Base-by-base conservation (phyloP, 2,329 filamentous ascomycete species). In the Fusarium torreyae region DNA sequence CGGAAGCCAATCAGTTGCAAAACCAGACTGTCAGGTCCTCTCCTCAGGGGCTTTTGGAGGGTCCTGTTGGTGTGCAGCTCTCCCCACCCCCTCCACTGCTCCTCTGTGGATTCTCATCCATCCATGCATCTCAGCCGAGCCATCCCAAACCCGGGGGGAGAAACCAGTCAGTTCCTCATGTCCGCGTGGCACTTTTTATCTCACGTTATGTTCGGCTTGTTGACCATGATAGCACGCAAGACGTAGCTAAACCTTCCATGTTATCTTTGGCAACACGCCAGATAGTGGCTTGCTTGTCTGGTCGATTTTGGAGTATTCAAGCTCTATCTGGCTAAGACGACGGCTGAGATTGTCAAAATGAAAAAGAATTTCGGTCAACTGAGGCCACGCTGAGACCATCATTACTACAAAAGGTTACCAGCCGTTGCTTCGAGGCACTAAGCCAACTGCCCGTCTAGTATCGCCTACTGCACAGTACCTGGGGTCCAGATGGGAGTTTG, bases 141-240 rank as follows among this genome's bases (percentile, higher is more conserved):
- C 64, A 63, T 49, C 57, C 68, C 55, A 56, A 57, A 52, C 59
- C 60, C 36, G 49, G 50, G 66, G 61, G 61, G 20, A 48, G 54
- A 46, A 46, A 62, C 46, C 63, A 43, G 56, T 63, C 58, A 48
- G 43, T 63, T 53, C 57, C 61, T 63, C 39, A 39, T 57, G 66
- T 72, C 62, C 69, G 66, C 69, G 69, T 72, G 69, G 66, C 66
- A 69, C 68, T 34, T 53, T 54, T 36, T 49, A 65, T 65, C 46
- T 53, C 62, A 48, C 14, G 39, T 24, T 24, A 34, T 36, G 10
- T 24, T 49, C 39, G 20, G 18, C 26, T 42, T 43, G 20, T 36
- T 33, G 40, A 13, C 59, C 24, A 20, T 33, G 42, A 65, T 24
- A 63, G 24, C 31, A 46, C 44, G 14, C 39, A 17, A 34, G 46